Conservation (phyloP, 176 grass and related monocot genomes). For the Otatea glauca region DNA sequence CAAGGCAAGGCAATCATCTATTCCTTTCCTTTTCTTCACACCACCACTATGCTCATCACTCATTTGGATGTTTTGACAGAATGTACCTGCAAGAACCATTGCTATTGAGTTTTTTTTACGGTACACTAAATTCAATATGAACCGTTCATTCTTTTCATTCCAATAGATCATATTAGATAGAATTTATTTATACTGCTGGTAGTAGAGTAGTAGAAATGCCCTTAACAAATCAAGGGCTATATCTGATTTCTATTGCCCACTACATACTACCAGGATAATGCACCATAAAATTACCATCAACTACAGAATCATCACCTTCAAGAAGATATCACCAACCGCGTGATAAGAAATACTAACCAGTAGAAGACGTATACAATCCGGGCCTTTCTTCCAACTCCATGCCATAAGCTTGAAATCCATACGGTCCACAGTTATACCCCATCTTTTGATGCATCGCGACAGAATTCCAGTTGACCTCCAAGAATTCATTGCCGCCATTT, state of each 20-base stretch:
- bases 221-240: too few species aligned
- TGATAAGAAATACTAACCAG: slow-evolving; percentile 50
- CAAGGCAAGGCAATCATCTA: slow-evolving; percentile 36
- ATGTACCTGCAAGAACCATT: slow-evolving; percentile 39
- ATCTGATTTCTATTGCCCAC: too few species aligned
- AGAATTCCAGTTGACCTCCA: slow-evolving; percentile 65
- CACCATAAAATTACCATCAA: slow-evolving; percentile 42
- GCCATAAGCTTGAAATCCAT: slow-evolving; percentile 57
- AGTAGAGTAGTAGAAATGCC: too few species aligned
- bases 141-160: too few species aligned
- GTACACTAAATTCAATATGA: too few species aligned
- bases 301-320: slow-evolving; percentile 12
- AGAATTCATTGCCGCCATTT: slow-evolving; percentile 55
- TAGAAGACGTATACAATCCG: slow-evolving; percentile 48
- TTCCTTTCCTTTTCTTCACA: slow-evolving; percentile 68
- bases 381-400: slow-evolving; percentile 50
- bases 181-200: too few species aligned
- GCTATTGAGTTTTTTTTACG: too few species aligned
- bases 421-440: slow-evolving; percentile 59
- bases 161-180: too few species aligned
- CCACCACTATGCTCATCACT: slow-evolving; percentile 53
- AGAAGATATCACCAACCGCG: not conserved
- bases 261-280: too few species aligned
- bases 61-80: slow-evolving; percentile 59
- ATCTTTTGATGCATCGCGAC: slow-evolving; percentile 64